phyloP scores from a whole-genome alignment of 306 rosid genomes.

The Casuarina equisetifolia region DNA sequence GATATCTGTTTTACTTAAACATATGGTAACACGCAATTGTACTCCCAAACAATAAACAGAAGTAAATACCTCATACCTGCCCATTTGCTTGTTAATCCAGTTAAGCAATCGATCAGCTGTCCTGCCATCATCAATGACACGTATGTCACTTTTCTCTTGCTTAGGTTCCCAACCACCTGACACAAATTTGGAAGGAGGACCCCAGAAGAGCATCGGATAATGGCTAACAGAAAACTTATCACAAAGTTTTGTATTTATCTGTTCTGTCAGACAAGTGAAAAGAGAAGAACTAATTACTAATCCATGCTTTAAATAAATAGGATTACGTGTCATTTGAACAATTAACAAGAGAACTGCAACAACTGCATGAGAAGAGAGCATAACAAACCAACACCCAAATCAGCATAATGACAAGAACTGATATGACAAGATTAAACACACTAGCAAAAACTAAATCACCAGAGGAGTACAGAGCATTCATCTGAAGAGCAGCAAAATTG shows the following conservation, averaged over 20 bases:
- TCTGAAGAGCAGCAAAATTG: too few relatives aligned
- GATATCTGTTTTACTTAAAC: conserved; percentile 15
- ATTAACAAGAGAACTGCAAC: neutral
- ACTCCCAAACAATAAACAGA: conserved; percentile 21
- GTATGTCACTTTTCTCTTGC: conserved; percentile 68
- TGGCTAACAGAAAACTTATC: conserved; percentile 89
- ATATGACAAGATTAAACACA: neutral
- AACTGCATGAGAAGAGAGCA: neutral
- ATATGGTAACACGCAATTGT: neutral
- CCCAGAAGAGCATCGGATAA: conserved; percentile 97
- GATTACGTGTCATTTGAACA: neutral
- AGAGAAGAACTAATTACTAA: conserved; percentile 42
- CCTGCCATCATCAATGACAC: conserved; percentile 57
- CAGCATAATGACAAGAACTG: neutral
- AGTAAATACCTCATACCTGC: conserved; percentile 66
- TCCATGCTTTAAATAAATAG: conserved; percentile 15
- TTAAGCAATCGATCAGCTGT: conserved; percentile 77
- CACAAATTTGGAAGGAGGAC: conserved; percentile 80
- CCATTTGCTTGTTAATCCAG: conserved; percentile 83
- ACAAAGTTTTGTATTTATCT: conserved; percentile 89
- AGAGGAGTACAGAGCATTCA: too few relatives aligned
- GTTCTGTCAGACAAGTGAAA: conserved; percentile 81
- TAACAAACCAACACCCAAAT: conserved; percentile 1
- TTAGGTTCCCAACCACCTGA: conserved; percentile 72
- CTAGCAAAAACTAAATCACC: neutral